Evolutionary conservation across 805 yeast species (phyloP).

Genomic region (Starmera quercuum): DNA sequence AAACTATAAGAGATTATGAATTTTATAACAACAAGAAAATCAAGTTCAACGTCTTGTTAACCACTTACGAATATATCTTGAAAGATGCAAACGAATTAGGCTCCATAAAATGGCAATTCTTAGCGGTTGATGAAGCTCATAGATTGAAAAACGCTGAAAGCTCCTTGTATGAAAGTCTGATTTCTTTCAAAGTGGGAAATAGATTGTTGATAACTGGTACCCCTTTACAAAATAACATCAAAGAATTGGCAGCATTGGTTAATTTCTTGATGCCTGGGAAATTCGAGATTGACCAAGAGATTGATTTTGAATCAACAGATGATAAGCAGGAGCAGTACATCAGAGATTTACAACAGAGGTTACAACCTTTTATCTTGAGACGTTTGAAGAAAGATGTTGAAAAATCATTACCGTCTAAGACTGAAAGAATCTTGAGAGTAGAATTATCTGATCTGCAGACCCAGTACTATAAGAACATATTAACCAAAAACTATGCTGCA

Average conservation of each 20-base stretch:
- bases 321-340: constrained; percentile 84
- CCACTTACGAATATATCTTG: constrained; percentile 93
- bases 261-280: constrained; percentile 96
- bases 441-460: constrained; percentile 95
- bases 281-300: constrained; percentile 84
- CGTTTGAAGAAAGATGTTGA: constrained; percentile 96
- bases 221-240: constrained; percentile 91
- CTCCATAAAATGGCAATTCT: constrained; percentile 82
- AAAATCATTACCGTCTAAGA: constrained; percentile 90
- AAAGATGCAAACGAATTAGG: constrained; percentile 84
- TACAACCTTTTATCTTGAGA: constrained; percentile 89
- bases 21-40: constrained; percentile 69
- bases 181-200: constrained; percentile 75
- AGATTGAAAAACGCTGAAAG: constrained; percentile 91
- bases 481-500: constrained; percentile 88
- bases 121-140: constrained; percentile 99
- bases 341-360: constrained; percentile 70
- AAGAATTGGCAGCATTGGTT: constrained; percentile 90
- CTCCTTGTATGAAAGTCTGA: constrained; percentile 82
- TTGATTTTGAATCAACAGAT: constrained; percentile 87
- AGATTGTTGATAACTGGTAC: constrained; percentile 94
- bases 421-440: constrained; percentile 91
- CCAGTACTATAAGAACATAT: constrained; percentile 86
- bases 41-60: constrained; percentile 84
- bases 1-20: constrained; percentile 76